Conservation (phyloP, 2,329 filamentous ascomycete genomes). For the Lasiodiplodia sp. region DNA sequence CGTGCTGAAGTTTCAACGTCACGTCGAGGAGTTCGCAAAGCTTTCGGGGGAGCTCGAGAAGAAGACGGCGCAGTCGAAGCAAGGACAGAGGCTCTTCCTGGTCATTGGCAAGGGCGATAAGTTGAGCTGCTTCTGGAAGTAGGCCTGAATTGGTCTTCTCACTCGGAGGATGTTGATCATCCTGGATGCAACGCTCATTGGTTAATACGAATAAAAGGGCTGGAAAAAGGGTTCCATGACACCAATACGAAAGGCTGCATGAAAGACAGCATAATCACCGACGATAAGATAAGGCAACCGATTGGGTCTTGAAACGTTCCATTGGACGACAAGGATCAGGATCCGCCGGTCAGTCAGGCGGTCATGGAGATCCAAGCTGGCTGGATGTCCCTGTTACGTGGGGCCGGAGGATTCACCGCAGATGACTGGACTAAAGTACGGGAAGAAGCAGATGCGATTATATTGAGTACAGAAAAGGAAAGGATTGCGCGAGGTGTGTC, state of each 20-base stretch:
- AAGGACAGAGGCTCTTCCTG: constrained; percentile 7
- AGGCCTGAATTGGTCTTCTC: neutral
- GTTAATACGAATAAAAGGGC: neutral
- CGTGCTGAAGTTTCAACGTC: constrained; percentile 19
- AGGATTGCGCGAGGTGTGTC: neutral
- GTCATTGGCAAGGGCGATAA: constrained; percentile 7
- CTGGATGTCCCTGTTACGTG: neutral
- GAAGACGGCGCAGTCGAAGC: neutral
- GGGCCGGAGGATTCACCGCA: neutral
- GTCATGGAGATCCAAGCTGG: neutral
- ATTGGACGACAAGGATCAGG: neutral
- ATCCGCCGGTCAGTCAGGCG: neutral
- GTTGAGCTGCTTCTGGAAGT: constrained; percentile 14
- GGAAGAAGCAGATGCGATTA: too few species aligned
- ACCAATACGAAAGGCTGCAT: neutral
- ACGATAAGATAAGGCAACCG: neutral
- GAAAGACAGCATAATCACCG: neutral
- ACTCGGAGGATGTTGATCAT: neutral
- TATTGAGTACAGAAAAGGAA: neutral
- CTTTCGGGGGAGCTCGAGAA: neutral
- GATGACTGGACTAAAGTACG: neutral
- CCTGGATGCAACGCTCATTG: neutral
- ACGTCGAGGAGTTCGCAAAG: neutral
- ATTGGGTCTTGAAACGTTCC: neutral
- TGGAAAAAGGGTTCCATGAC: neutral